Base-by-base conservation (phyloP, 1,284 basidiomycete species). In the Moesziomyces sp. region DNA sequence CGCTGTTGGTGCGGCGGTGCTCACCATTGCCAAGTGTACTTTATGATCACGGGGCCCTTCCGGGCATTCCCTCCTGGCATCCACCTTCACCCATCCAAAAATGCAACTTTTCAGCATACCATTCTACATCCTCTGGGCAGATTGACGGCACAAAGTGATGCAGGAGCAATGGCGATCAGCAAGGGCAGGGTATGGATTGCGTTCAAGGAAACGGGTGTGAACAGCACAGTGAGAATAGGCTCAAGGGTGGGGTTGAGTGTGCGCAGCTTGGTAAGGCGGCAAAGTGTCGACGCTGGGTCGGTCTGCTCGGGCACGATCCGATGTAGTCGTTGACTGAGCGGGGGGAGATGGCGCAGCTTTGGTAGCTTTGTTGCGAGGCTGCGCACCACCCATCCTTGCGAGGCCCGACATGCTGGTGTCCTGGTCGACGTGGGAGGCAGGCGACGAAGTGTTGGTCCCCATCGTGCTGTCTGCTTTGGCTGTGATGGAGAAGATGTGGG, bases 311-410 rank as follows among this genome's bases (percentile, higher is more conserved):
- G 42, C 10, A 4, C 21, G 54, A 28, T 44, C 47, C n/a, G 57
- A 10, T 19, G 28, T n/a, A 5, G 52, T 16, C 19, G 23, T 18
- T 10, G 24, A 3, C 14, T 23, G 23, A 13, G 21, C 8, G 5
- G 26, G 3, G n/a, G 18, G n/a, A 3, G 10, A 19, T 8, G 3
- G 35, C 14, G 52, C n/a, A 10, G 30, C 16, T 21, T 18, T n/a
- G 11, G 42, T 18, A 3, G 44, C 9, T n/a, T 54, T 68, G 6
- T 42, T 58, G 24, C 56, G 60, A n/a, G 66, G 52, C 51, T 69
- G 66, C 48, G 59, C 66, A 13, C 66, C 66, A n/a, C 66, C 52
- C 65, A 68, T 62, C 34, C 65, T 53, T 4, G 64, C 64, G 18
- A 67, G 52, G n/a, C 58, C 65, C 9, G 51, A 58, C n/a, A 51